Evolutionary conservation across 345 rosid species (phyloP).

Genomic region (Aquilaria malaccensis): DNA sequence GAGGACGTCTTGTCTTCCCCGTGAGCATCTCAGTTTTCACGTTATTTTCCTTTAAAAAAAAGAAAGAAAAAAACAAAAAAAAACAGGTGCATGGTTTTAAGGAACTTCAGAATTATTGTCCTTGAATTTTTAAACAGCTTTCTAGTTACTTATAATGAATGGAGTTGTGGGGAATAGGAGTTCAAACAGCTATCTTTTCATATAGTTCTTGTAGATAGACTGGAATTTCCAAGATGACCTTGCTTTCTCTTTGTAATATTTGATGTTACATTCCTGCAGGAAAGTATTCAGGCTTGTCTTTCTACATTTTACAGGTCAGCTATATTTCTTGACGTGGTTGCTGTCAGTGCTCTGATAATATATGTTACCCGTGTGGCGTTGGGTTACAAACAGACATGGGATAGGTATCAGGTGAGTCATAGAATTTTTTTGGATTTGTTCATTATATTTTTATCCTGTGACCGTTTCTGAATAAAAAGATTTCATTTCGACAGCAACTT

Average conservation of each 20-base stretch:
- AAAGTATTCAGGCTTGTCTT: background rate
- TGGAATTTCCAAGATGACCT: too few species aligned
- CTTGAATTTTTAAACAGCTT: too few species aligned
- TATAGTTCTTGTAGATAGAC: too few species aligned
- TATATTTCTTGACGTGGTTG: conserved; percentile 76
- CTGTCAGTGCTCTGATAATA: conserved; percentile 71
- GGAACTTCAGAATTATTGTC: too few species aligned
- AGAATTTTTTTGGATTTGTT: background rate
- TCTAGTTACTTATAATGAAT: too few species aligned
- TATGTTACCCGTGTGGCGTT: conserved; percentile 75
- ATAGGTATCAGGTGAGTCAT: conserved; percentile 80
- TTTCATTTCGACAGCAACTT: conserved; percentile 47
- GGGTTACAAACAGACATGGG: conserved; percentile 99
- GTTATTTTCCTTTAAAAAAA: background rate
- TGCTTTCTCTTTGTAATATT: too few species aligned
- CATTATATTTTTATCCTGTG: too few species aligned
- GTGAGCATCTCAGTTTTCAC: conserved; percentile 33
- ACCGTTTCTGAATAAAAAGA: conserved; percentile 13
- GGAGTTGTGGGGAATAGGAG: too few species aligned
- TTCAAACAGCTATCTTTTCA: too few species aligned
- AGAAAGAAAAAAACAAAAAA: too few species aligned
- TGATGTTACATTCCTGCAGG: too few species aligned
- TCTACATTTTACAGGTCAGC: conserved; percentile 57
- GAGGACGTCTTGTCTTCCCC: conserved; percentile 81
- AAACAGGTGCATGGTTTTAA: too few species aligned